Evolutionary conservation across 495 filamentous ascomycete genomes (phyloP), one percentile per base, ranked within the genome.

Genomic region (Usnea hakonensis): DNA sequence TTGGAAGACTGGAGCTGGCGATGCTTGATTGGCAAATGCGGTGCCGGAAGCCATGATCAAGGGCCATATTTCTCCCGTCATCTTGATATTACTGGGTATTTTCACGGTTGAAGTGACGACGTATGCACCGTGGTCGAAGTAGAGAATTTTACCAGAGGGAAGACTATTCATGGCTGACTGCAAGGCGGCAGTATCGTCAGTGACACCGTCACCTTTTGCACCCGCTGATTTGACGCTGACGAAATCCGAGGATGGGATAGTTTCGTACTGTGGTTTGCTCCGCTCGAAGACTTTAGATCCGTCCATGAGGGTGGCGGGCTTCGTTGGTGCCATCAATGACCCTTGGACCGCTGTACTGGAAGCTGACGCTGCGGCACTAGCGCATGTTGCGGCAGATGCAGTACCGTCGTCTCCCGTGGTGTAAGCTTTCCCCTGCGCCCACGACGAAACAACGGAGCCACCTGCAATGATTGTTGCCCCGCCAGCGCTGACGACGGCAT

Each of bases 101-200:
- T 87, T 85, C 73, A 98, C 75, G 2, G 93, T 97, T 58, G 85
- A 81, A 52, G 88, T 89, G 69, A 98, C 78, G 23, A 95, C 74
- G 74, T 96, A 98, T 32, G 87, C 85, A 55, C 93, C 93, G 69
- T 95, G 89, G 72, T 95, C 90, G 70, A 98, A 95, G 80, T 89
- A 97, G 60, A 96, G 81, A 57, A 97, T 76, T 52, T 92, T 85
- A 59, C 77, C 77, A 10, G 76, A 64, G 19, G 74, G 75, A 19
- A 77, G 85, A 60, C 76, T 82, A 71, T 93, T 79, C 44, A 92
- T 79, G 38, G 88, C 77, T 23, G 79, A 77, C 70, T 98, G 91
- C 68, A 98, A 76, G 36, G 78, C 83, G 8, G 70, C 74, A 13
- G 83, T 82, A 55, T 86, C 83, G 58, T 87, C 83, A 1, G 83